Conservation (phyloP, 495 filamentous ascomycete genomes). For the Penicillium ochrochloron region DNA sequence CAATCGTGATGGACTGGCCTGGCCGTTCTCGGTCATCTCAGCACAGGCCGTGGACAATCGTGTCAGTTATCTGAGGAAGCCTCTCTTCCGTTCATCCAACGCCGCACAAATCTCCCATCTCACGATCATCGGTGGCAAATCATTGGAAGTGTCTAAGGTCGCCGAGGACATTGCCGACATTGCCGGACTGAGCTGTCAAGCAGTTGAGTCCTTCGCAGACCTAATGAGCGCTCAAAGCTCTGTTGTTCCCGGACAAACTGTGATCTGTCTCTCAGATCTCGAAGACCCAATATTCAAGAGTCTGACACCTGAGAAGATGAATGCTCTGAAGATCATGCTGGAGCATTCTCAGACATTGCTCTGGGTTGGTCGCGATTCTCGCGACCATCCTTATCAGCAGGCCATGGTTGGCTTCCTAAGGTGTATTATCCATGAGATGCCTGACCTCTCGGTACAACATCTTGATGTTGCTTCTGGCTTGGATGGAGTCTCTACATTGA, state of each 20-base stretch:
- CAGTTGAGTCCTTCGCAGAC: neutral
- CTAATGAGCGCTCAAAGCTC: neutral
- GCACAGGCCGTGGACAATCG: constrained; percentile 49
- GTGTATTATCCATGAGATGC: too few relatives aligned
- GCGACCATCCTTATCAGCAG: constrained; percentile 33
- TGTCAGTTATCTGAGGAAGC: constrained; percentile 29
- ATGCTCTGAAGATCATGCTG: constrained; percentile 31
- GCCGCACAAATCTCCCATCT: neutral
- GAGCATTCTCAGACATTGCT: constrained; percentile 33
- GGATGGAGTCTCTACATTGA: too few relatives aligned
- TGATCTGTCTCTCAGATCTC: constrained; percentile 41
- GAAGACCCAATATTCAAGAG: constrained; percentile 48
- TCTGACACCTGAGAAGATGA: constrained; percentile 28
- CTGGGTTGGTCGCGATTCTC: constrained; percentile 40
- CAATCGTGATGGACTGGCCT: neutral
- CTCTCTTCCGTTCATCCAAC: constrained; percentile 5
- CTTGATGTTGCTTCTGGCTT: too few relatives aligned
- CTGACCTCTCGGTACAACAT: too few relatives aligned
- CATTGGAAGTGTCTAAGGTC: neutral
- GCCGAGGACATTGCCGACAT: too few relatives aligned
- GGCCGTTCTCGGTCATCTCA: constrained; percentile 39
- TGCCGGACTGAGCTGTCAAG: too few relatives aligned
- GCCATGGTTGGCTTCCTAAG: constrained; percentile 40
- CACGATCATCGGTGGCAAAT: constrained; percentile 3
- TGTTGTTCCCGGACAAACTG: constrained; percentile 1